phyloP scores from a whole-genome alignment of 1,139 yeast genomes.

The Geotrichum macrosporum region DNA sequence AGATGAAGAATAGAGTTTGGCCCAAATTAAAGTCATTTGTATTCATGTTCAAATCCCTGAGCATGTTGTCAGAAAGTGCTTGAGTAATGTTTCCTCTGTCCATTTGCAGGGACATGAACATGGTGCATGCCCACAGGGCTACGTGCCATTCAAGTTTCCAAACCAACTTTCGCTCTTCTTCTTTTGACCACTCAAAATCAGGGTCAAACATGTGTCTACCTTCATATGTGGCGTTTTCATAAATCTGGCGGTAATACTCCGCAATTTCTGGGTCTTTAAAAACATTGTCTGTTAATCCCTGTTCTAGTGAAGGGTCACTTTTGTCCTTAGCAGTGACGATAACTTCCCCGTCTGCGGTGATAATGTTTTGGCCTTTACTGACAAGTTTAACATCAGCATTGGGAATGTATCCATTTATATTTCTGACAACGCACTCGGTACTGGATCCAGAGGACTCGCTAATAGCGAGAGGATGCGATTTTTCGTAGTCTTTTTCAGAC shows the following conservation, averaged over 20 bases:
- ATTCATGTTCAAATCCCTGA: conserved; percentile 44
- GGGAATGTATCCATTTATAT: conserved; percentile 8
- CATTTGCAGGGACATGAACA: conserved; percentile 50
- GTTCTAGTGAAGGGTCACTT: background rate
- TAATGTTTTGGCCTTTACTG: conserved; percentile 24
- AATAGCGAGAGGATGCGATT: no score
- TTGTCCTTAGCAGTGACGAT: conserved; percentile 9
- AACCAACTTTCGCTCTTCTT: conserved; percentile 44
- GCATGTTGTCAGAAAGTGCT: conserved; percentile 49
- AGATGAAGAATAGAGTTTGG: conserved; percentile 43
- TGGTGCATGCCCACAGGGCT: conserved; percentile 45
- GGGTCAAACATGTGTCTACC: conserved; percentile 48
- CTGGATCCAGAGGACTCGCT: no score
- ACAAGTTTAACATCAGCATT: conserved; percentile 14
- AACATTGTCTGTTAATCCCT: conserved; percentile 12
- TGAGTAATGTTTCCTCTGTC: conserved; percentile 51
- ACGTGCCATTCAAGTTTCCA: conserved; percentile 45
- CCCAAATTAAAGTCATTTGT: conserved; percentile 51
- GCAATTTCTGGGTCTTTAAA: conserved; percentile 44
- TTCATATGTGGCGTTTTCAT: conserved; percentile 46
- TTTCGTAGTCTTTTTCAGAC: no score
- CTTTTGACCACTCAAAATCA: conserved; percentile 44
- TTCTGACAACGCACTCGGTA: no score
- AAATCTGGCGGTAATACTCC: conserved; percentile 41
- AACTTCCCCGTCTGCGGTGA: conserved; percentile 26